Percentiles rank a stretch among this genome's conserved stretches.
Conservation (phyloP, 208 protist genomes). For the Trypanosoma brucei region DNA sequence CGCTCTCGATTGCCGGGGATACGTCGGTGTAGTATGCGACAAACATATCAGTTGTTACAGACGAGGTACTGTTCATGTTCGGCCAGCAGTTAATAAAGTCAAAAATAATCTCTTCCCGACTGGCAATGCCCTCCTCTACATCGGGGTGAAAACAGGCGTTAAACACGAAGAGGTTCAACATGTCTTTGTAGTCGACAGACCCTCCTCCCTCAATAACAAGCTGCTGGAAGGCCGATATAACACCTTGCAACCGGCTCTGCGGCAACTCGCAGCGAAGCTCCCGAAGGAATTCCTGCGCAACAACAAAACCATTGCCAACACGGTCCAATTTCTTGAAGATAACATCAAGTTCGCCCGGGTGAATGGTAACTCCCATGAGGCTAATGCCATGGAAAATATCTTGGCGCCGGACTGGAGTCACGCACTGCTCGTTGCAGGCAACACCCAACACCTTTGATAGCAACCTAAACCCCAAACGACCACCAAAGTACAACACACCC, state of each 20-base stretch:
- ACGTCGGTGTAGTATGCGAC: conserved; percentile 90
- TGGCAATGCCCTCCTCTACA: conserved; percentile 56
- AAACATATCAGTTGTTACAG: conserved; percentile 78
- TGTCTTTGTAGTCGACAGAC: conserved; percentile 68
- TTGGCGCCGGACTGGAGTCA: conserved; percentile 34
- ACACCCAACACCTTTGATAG: conserved; percentile 67
- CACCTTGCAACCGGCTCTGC: conserved; percentile 41
- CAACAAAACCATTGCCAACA: conserved; percentile 62
- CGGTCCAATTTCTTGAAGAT: conserved; percentile 73
- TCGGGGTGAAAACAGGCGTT: conserved; percentile 65
- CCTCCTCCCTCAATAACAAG: conserved; percentile 76
- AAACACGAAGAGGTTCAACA: conserved; percentile 59
- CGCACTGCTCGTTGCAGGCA: conserved; percentile 60
- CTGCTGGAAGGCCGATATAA: conserved; percentile 63
- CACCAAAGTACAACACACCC: conserved; percentile 56
- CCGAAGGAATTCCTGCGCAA: conserved; percentile 69
- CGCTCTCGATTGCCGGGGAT: conserved; percentile 63
- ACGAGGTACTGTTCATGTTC: conserved; percentile 54
- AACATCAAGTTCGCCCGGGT: conserved; percentile 63
- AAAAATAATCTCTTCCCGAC: conserved; percentile 60
- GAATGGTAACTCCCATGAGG: conserved; percentile 52
- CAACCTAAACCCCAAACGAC: conserved; percentile 68
- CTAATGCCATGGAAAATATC: conserved; percentile 36
- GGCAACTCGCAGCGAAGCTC: conserved; percentile 78
- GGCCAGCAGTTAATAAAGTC: conserved; percentile 84